Evolutionary conservation across 169 alveolate species (phyloP), one percentile per base, ranked within the genome.

Genomic region (Eimeria necatrix): DNA sequence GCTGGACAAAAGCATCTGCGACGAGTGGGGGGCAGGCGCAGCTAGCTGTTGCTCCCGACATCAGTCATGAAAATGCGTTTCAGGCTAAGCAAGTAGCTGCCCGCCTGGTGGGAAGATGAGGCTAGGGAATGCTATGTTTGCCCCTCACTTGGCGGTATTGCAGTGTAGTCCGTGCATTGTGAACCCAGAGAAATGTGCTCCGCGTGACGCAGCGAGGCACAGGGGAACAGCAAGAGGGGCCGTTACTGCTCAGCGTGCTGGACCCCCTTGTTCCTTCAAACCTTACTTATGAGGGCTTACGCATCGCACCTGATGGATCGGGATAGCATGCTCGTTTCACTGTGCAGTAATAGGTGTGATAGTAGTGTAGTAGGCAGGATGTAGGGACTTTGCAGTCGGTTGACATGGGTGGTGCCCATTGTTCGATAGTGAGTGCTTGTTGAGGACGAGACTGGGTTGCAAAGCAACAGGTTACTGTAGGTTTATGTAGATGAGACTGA

Each of bases 21-120:
- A 61, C 81, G 41, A n/a, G 8, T n/a, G 64, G 10, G 53, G 53
- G 49, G 81, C 60, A 48, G 32, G 81, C 93, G 81, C 64, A 5
- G 22, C 51, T 16, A n/a, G 93, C 81, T 78, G 7, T 49, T 59
- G 53, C 52, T 26, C 74, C 74, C 74, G 20, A 22, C 24, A 12
- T 26, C 18, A 22, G 71, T 64, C 20, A 41, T 68, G n/a, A 64
- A 22, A 51, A 53, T n/a, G 73, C 51, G 90, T 51, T 81, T 22
- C 32, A 26, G 81, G 93, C 93, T 59, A 85, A 53, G 60, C 61
- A 80, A 78, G 32, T 59, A 59, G 80, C 61, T 59, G 93, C 32
- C 93, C 78, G 93, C 81, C 16, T 59, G 93, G 81, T 20, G 93
- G 93, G 93, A 85, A 59, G 93, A 56, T 85, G 93, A 80, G 93